phyloP scores from a whole-genome alignment of 371 early-diverging fungal species.

The Rhizomucor pusillus region DNA sequence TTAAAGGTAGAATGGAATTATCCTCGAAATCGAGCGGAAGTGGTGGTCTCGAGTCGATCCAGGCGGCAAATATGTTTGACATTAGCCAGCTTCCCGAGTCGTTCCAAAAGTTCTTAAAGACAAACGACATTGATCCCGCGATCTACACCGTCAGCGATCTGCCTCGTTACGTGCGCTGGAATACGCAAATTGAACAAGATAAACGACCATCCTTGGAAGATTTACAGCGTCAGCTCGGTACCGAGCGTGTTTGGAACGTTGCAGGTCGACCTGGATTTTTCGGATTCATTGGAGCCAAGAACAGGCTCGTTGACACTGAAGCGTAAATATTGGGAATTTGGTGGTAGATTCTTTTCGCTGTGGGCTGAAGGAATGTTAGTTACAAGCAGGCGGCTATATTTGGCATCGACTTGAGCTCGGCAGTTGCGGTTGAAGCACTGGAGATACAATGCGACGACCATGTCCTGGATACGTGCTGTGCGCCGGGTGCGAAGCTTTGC shows the following conservation, averaged over 20 bases:
- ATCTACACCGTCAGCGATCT: constrained; percentile 59
- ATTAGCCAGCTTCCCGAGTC: constrained; percentile 49
- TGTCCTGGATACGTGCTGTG: constrained; percentile 80
- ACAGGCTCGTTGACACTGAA: constrained; percentile 39
- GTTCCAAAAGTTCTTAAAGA: constrained; percentile 58
- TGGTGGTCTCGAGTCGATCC: no score
- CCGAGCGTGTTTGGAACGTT: constrained; percentile 32
- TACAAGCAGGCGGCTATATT: constrained; percentile 52
- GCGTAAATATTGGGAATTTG: constrained; percentile 22
- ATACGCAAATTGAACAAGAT: constrained; percentile 38
- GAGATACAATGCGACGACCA: constrained; percentile 62
- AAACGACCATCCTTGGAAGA: constrained; percentile 38
- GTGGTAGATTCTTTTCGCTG: background rate
- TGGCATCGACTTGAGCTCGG: constrained; percentile 88
- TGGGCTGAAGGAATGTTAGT: constrained; percentile 8
- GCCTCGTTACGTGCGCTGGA: constrained; percentile 74
- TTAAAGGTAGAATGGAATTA: no score
- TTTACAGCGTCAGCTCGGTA: constrained; percentile 39
- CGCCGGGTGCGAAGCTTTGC: constrained; percentile 84
- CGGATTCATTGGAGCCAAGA: constrained; percentile 21
- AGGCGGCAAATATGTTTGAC: constrained; percentile 19
- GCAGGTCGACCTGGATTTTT: constrained; percentile 30
- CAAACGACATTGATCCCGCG: constrained; percentile 64
- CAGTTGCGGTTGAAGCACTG: constrained; percentile 64
- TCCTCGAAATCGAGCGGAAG: no score